phyloP scores from a whole-genome alignment of 805 yeast genomes.

The Ogataea haglerorum region DNA sequence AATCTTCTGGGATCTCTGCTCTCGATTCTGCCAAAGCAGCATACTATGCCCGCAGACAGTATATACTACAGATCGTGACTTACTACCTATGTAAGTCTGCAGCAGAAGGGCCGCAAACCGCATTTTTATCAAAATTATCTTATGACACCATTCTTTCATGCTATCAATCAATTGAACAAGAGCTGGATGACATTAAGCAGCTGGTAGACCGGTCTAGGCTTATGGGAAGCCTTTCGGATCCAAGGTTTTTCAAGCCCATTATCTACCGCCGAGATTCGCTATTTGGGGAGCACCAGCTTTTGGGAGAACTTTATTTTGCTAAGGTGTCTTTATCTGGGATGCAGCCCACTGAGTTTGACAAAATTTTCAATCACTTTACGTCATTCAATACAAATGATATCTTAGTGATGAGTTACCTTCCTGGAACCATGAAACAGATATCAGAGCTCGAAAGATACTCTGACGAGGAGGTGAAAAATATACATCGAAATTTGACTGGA shows the following conservation, averaged over 20 bases:
- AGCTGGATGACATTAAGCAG: constrained; percentile 53
- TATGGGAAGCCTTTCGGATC: constrained; percentile 45
- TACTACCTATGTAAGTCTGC: constrained; percentile 33
- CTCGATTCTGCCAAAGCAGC: constrained; percentile 64
- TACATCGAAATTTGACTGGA: constrained; percentile 37
- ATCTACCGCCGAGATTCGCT: constrained; percentile 61
- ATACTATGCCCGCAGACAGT: constrained; percentile 67
- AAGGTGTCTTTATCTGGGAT: constrained; percentile 31
- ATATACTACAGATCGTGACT: constrained; percentile 63
- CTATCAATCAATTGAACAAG: constrained; percentile 55
- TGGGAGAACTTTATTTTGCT: constrained; percentile 60
- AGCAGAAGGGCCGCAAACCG: background rate
- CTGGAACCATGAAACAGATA: constrained; percentile 49
- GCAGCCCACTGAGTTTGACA: constrained; percentile 13
- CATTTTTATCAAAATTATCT: constrained; percentile 8
- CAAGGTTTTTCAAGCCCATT: constrained; percentile 45
- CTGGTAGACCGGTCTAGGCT: constrained; percentile 49
- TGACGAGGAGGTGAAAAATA: constrained; percentile 35
- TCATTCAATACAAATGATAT: constrained; percentile 57
- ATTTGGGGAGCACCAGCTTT: constrained; percentile 62
- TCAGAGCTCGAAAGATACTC: constrained; percentile 35
- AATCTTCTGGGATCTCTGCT: constrained; percentile 44
- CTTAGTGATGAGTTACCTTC: constrained; percentile 61
- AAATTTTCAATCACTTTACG: constrained; percentile 46
- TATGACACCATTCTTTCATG: constrained; percentile 47